Conservation (phyloP, 148 eudicot species). For the Cornus florida region DNA sequence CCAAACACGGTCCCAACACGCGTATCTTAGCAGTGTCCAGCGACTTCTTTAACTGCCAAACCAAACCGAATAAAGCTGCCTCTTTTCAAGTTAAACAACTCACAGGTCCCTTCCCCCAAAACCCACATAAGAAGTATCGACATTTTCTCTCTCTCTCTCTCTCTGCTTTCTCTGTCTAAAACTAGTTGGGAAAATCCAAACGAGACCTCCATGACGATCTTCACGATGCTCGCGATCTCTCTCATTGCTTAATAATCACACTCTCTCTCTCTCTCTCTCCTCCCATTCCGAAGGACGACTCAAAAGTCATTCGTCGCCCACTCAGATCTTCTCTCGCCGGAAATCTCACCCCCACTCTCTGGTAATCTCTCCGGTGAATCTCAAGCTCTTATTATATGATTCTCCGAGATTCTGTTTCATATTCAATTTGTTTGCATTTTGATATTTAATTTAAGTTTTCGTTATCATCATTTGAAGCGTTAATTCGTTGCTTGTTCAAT, state of each 20-base stretch:
- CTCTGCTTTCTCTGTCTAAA: background rate
- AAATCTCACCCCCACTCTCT: background rate
- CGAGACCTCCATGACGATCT: slow-evolving; percentile 16
- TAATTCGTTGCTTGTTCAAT: background rate
- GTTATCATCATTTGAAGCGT: background rate
- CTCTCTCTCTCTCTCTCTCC: slow-evolving; percentile 14
- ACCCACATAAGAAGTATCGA: slow-evolving; percentile 42
- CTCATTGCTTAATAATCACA: slow-evolving; percentile 12
- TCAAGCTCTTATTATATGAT: background rate
- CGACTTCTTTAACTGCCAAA: slow-evolving; percentile 23
- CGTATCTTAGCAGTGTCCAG: background rate
- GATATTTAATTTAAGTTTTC: background rate
- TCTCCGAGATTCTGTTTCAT: background rate
- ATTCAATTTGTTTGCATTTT: background rate
- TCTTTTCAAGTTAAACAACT: background rate
- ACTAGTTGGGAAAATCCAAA: slow-evolving; percentile 4
- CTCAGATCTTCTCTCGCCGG: slow-evolving; percentile 20
- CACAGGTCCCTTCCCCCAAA: background rate
- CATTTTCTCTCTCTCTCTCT: background rate
- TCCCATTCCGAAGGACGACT: background rate
- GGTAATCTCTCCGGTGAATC: background rate
- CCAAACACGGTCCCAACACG: background rate
- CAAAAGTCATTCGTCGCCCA: slow-evolving; percentile 3
- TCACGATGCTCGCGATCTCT: slow-evolving; percentile 13
- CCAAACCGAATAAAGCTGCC: slow-evolving; percentile 20